A percentile compares a stretch with the other conserved stretches of the same genome.
Conservation (phyloP, 2,329 filamentous ascomycete species). For the Trichoderma guizhouense region DNA sequence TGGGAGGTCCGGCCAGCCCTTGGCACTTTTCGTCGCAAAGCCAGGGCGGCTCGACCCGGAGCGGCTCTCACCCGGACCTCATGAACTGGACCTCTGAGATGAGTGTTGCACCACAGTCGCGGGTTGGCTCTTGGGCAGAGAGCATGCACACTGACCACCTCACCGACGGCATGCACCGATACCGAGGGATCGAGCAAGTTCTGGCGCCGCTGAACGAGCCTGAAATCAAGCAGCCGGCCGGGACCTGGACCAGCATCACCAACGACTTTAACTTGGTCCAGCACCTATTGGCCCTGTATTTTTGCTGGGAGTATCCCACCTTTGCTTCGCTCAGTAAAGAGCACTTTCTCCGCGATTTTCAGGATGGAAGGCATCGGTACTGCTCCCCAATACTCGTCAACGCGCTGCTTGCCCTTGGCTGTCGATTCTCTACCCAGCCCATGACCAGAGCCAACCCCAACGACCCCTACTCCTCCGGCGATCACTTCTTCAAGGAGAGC, state of each 20-base stretch:
- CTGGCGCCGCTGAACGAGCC: conserved; percentile 45
- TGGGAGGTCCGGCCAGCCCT: conserved; percentile 39
- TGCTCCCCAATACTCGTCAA: conserved; percentile 67
- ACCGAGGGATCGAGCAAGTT: conserved; percentile 46
- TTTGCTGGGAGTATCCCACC: conserved; percentile 74
- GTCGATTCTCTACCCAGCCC: conserved; percentile 64
- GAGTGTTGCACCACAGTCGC: conserved; percentile 40
- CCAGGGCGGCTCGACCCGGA: conserved; percentile 44
- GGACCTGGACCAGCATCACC: conserved; percentile 61
- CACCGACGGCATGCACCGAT: conserved; percentile 33
- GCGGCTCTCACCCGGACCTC: conserved; percentile 45
- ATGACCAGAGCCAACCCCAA: conserved; percentile 60
- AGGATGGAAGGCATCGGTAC: conserved; percentile 57
- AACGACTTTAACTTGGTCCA: conserved; percentile 56
- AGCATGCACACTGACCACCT: conserved; percentile 35
- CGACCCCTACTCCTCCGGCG: conserved; percentile 63
- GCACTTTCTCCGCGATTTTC: conserved; percentile 65
- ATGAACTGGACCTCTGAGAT: conserved; percentile 46
- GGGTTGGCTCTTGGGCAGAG: conserved; percentile 51
- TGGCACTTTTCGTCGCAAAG: conserved; percentile 49
- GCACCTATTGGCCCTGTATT: conserved; percentile 64
- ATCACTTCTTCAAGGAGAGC: conserved; percentile 72
- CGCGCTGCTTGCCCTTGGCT: conserved; percentile 62
- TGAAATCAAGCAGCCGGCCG: conserved; percentile 41
- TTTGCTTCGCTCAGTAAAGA: conserved; percentile 71